Percentiles rank a stretch among this genome's conserved stretches.
Conservation (phyloP, 202 grass and related monocot species). For the Bolboschoenoplectus hybrid region DNA sequence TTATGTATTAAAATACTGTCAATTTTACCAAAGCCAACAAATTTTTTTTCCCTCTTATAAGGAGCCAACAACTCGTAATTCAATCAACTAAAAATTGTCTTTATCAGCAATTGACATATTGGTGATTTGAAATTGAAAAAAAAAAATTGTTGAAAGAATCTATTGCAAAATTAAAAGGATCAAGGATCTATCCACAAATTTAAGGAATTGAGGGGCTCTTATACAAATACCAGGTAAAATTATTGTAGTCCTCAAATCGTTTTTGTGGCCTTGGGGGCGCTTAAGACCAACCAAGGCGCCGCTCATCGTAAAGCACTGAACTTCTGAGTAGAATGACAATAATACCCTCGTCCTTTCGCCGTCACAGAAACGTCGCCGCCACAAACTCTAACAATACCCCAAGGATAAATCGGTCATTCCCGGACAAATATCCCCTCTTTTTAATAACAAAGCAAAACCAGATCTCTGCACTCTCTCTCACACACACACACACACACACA, state of each 20-base stretch:
- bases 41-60: neutral
- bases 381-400: neutral
- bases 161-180: neutral
- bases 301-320: neutral
- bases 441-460: constrained; percentile 2
- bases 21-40: neutral
- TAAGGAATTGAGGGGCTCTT: neutral
- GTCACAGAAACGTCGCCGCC: neutral
- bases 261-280: constrained; percentile 5
- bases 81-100: neutral
- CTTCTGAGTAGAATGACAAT: neutral
- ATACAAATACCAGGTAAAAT: neutral
- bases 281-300: neutral
- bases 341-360: constrained; percentile 11
- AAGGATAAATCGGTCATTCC: constrained; percentile 33
- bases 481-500: no score
- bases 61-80: neutral
- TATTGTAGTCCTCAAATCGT: neutral
- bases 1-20: neutral
- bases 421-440: neutral
- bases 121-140: no score
- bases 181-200: neutral
- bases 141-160: neutral
- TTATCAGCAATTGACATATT: neutral
- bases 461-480: neutral